phyloP scores from a whole-genome alignment of 345 rosid genomes.

The Brassica carinata region DNA sequence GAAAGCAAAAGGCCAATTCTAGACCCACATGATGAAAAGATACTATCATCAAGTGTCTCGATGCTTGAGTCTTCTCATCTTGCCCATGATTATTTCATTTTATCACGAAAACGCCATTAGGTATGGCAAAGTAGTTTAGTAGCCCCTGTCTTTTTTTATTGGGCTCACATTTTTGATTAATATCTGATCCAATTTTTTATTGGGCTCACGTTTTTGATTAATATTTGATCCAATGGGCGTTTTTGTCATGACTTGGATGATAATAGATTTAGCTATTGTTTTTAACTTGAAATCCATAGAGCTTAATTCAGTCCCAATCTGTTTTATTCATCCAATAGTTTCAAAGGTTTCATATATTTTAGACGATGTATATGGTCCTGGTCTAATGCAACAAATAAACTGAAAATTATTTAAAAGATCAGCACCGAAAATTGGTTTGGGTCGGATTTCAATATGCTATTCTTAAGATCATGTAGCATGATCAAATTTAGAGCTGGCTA shows the following conservation, averaged over 20 bases:
- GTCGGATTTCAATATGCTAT: not conserved
- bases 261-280: not conserved
- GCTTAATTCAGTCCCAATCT: not conserved
- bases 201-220: not conserved
- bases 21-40: constrained; percentile 34
- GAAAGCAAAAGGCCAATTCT: constrained; percentile 32
- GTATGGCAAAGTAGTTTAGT: not conserved
- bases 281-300: not conserved
- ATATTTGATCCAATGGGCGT: not conserved
- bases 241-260: not conserved
- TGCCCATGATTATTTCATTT: not conserved
- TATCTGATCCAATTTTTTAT: not conserved
- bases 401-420: not conserved
- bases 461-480: not conserved
- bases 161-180: not conserved
- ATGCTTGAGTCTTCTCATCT: constrained; percentile 16
- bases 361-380: not conserved
- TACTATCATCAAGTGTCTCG: constrained; percentile 33
- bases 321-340: not conserved
- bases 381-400: not conserved
- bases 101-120: constrained; percentile 16
- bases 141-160: not conserved
- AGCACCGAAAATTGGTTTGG: not conserved
- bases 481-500: not conserved
- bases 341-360: not conserved